Base-by-base conservation (phyloP, 805 yeast species). In the Ogataea pini region DNA sequence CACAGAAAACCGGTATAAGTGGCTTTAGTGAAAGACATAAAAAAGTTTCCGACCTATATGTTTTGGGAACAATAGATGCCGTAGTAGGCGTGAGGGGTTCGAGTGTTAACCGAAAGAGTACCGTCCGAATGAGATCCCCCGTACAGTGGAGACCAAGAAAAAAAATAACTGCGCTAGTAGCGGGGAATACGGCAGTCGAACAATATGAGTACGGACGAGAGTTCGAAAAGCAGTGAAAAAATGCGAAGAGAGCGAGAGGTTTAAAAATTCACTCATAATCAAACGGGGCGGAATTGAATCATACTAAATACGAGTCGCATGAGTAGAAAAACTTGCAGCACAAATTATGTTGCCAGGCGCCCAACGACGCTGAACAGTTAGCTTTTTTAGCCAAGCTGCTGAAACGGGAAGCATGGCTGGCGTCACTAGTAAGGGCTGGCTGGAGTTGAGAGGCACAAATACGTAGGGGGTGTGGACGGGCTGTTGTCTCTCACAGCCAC, bases 21-120 rank as follows among this genome's bases (percentile, higher is more conserved):
- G 40, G 18, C 18, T 14, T 7, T 22, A 14, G 12, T 10, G 19
- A 34, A 5, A 17, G 24, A n/a, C 38, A 34, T n/a, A 37, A 37
- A 37, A 22, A 22, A 29, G 41, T 37, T 37, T 37, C 41, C 41
- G 41, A 37, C 32, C 19, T 37, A 25, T n/a, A 12, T 20, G 41
- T 14, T 37, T 37, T 37, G 20, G 32, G 32, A 37, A 37, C 41
- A 37, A 37, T 37, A 37, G 32, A 14, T 3, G 28, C 32, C 31
- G 16, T n/a, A 37, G 17, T 24, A 24, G 41, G 41, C 32, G 41
- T 25, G 41, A 37, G 41, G 41, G 41, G 41, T 37, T 24, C 13
- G 25, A 7, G 3, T n/a, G 7, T 9, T 37, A 37, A 7, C 41
- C 41, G 41, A 37, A 22, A 8, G 41, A 28, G 14, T 28, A 28